These are phyloP conservation scores for Aegilops speltoides DNA, from an alignment of 176 grass and related monocot genomes.

Conservation along the genomic window DNA sequence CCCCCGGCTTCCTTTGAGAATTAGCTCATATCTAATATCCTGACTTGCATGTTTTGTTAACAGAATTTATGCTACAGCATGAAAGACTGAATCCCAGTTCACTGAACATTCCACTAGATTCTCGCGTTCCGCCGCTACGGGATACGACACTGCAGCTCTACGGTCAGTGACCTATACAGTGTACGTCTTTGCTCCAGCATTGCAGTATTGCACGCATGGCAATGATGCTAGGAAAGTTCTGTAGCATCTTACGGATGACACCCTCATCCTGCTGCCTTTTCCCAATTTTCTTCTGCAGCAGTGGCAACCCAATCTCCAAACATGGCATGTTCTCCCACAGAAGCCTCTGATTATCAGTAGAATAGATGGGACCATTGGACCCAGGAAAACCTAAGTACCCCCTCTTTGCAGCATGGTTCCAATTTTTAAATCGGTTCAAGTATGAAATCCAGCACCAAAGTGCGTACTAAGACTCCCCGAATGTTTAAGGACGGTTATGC, in stretches of 20 bases:
- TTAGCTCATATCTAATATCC: neutral
- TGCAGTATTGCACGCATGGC: slow-evolving; percentile 28
- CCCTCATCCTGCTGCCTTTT: slow-evolving; percentile 38
- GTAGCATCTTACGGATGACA: slow-evolving; percentile 48
- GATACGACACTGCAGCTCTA: slow-evolving; percentile 15
- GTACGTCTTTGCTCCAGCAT: slow-evolving; percentile 29
- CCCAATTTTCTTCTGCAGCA: slow-evolving; percentile 25
- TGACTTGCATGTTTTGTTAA: neutral
- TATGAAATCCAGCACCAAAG: slow-evolving; percentile 34
- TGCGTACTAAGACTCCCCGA: slow-evolving; percentile 13
- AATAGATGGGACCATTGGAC: slow-evolving; percentile 28
- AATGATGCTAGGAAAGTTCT: slow-evolving; percentile 52
- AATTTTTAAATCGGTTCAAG: neutral
- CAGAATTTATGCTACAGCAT: neutral
- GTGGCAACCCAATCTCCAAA: slow-evolving; percentile 36
- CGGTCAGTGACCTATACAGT: slow-evolving; percentile 18
- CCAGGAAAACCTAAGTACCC: neutral
- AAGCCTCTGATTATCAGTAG: slow-evolving; percentile 20
- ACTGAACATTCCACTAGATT: slow-evolving; percentile 36
- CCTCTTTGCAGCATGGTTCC: slow-evolving; percentile 11
- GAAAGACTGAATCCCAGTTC: slow-evolving; percentile 9
- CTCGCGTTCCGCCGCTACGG: neutral
- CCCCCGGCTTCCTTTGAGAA: neutral
- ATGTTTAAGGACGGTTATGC: slow-evolving; percentile 36
- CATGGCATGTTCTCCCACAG: slow-evolving; percentile 46